A percentile compares a stretch with the other conserved stretches of the same genome.
Evolutionary conservation across 116 monocot species (phyloP).

Genomic region (Cymodocea nodosa): DNA sequence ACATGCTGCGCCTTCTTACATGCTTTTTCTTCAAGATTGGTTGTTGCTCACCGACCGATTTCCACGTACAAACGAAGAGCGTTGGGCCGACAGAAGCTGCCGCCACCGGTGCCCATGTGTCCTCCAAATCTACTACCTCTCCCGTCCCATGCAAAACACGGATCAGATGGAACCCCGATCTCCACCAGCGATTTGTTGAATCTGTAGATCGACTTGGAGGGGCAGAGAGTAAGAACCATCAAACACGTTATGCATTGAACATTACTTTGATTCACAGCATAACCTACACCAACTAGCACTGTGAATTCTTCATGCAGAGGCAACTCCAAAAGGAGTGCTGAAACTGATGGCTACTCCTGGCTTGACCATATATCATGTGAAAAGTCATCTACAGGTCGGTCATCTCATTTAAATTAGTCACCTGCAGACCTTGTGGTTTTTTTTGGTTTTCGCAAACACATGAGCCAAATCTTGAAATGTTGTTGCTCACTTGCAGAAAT

Average conservation of each 20-base stretch:
- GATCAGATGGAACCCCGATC: constrained; percentile 74
- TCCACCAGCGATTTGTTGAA: constrained; percentile 68
- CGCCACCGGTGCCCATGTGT: not conserved
- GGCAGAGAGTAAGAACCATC: constrained; percentile 54
- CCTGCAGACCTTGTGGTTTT: not conserved
- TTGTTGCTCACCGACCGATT: constrained; percentile 4
- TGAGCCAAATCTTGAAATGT: constrained; percentile 4
- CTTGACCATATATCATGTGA: constrained; percentile 71
- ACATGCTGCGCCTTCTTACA: not conserved
- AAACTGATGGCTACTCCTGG: constrained; percentile 56
- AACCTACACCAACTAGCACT: not conserved
- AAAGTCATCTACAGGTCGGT: constrained; percentile 95
- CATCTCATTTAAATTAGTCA: not conserved
- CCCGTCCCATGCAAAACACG: constrained; percentile 37
- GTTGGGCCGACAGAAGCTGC: not conserved
- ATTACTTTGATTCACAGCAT: not conserved
- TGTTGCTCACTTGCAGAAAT: constrained; percentile 64
- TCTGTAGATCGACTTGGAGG: constrained; percentile 69
- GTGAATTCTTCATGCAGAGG: constrained; percentile 34
- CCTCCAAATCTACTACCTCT: constrained; percentile 2
- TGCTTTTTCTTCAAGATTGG: constrained; percentile 16
- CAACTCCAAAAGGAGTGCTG: constrained; percentile 74
- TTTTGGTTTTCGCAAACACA: not conserved
- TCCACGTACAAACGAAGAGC: constrained; percentile 12
- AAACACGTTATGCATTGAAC: no score